Percentiles rank a stretch among this genome's conserved stretches.
These are phyloP conservation scores for Barnettozyma populi DNA, from an alignment of 805 yeast species.

Conservation along the genomic window DNA sequence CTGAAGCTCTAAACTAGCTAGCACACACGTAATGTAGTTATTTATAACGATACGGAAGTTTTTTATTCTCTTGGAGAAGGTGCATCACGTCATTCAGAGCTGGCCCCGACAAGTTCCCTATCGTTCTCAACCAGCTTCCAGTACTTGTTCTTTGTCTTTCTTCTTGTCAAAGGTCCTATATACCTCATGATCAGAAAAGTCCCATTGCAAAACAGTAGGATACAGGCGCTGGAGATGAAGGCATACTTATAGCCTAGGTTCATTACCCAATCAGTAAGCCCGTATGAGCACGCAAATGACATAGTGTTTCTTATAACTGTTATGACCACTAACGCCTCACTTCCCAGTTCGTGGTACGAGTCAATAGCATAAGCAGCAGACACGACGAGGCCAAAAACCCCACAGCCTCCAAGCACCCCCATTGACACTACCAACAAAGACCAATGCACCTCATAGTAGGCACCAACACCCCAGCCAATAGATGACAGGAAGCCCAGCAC, in stretches of 20 bases:
- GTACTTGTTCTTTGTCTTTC: conserved; percentile 16
- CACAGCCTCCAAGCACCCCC: conserved; percentile 51
- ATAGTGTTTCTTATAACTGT: conserved; percentile 51
- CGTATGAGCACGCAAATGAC: conserved; percentile 56
- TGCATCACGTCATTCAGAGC: too few species aligned
- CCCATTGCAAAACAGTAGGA: conserved; percentile 34
- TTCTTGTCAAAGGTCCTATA: conserved; percentile 22
- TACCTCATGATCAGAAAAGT: conserved; percentile 20
- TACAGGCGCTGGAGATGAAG: conserved; percentile 50
- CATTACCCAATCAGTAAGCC: conserved; percentile 53
- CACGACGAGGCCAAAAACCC: conserved; percentile 46
- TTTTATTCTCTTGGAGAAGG: too few species aligned
- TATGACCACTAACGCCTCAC: conserved; percentile 53
- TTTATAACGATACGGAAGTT: too few species aligned
- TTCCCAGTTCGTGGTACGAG: conserved; percentile 46
- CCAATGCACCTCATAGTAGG: conserved; percentile 50
- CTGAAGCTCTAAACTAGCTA: too few species aligned
- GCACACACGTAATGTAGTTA: too few species aligned
- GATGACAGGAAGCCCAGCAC: conserved; percentile 50
- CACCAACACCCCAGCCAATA: conserved; percentile 62
- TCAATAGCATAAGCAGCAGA: conserved; percentile 54
- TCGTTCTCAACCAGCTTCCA: conserved; percentile 22
- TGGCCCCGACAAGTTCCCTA: conserved; percentile 3
- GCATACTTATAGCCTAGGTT: conserved; percentile 49
- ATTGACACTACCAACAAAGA: conserved; percentile 47